Base-by-base conservation (phyloP, 2,329 filamentous ascomycete genomes). In the Scopulariopsis brevicaulis region DNA sequence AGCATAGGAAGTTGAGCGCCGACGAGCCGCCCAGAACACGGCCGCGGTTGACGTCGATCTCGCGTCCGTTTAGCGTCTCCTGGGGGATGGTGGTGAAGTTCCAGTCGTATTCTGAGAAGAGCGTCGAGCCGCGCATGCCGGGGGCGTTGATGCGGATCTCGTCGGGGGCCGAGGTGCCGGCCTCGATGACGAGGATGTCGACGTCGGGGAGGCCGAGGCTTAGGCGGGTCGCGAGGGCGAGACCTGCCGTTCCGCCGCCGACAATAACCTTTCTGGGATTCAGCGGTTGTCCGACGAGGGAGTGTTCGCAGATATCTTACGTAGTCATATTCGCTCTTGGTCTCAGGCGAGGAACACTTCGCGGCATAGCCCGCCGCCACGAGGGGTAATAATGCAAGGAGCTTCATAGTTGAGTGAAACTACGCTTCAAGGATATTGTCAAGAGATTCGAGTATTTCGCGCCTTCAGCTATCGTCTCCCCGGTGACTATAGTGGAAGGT, bases 11-110 rank as follows among this genome's bases (percentile, higher is more conserved):
- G 62, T 79, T 79, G 58, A 79, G 62, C 5, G 74, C 70, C 8
- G 68, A 75, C n/a, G 72, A 74, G 11, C 78, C 78, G 5, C 78
- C 78, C 0, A 81, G 68, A 0, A 77, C 73, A 55, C 76, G 76
- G 32, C 75, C 78, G 8, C 77, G 70, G 25, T 73, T 73, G 50
- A 77, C 73, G 3, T 65, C 60, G 12, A 78, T 71, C 3, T 68
- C 62, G 1, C 75, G 70, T 10, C 70, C 68, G 15, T 71, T 69
- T 4, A 77, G 70, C 15, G 64, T 63, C 1, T 66, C 56, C 55
- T 78, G 75, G 0, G 73, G 66, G 4, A 68, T 65, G 0, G 76
- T 74, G 4, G 73, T 70, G 63, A 78, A 77, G 61, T 72, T 73
- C 68, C 76, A 74, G 61, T 78, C 70, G 55, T 67, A 67, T 3